Conservation (phyloP, 305 asterid species). For the Coffea humblotiana region DNA sequence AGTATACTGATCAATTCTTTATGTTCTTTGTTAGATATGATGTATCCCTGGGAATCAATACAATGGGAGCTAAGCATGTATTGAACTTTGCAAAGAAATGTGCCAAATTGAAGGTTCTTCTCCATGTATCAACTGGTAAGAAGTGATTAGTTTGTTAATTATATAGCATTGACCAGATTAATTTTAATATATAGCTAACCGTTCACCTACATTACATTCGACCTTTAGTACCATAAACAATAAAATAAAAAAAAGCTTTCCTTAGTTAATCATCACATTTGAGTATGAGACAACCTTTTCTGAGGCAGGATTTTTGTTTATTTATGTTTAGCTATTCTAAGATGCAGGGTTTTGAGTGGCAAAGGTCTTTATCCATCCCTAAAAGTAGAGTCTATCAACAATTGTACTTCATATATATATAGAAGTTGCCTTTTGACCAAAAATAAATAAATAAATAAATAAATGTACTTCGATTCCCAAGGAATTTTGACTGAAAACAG, state of each 20-base stretch:
- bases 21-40: constrained; percentile 47
- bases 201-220: too few relatives aligned
- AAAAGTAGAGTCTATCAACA: background rate
- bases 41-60: constrained; percentile 55
- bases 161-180: background rate
- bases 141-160: constrained; percentile 8
- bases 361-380: background rate
- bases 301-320: background rate
- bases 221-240: too few relatives aligned
- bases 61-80: constrained; percentile 62
- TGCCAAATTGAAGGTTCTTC: constrained; percentile 43
- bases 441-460: too few relatives aligned
- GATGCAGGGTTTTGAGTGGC: background rate
- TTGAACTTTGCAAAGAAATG: constrained; percentile 57
- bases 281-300: background rate
- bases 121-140: constrained; percentile 85
- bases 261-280: too few relatives aligned
- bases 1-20: background rate
- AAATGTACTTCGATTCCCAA: background rate
- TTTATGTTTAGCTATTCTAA: background rate
- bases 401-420: background rate
- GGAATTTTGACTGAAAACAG: background rate
- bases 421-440: too few relatives aligned
- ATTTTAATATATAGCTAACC: too few relatives aligned
- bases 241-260: too few relatives aligned